Percentiles rank a stretch among this genome's conserved stretches.
Evolutionary conservation across 768 basidiomycete genomes (phyloP).

Genomic region (Boletus vermiculosoides): DNA sequence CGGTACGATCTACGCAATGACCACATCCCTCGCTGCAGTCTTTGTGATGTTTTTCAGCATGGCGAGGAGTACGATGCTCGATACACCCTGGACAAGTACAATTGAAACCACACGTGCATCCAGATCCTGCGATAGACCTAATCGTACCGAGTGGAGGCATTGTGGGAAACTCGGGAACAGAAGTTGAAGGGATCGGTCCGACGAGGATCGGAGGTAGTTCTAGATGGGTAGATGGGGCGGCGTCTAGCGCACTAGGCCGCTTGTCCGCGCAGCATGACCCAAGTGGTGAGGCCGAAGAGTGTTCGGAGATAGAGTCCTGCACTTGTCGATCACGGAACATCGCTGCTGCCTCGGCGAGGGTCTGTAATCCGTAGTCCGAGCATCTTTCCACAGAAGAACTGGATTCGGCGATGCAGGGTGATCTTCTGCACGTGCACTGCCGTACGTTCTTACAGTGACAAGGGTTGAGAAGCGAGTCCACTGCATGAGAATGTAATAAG

Average conservation of each 20-base stretch:
- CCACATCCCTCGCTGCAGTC: slow-evolving; percentile 54
- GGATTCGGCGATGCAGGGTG: slow-evolving; percentile 1
- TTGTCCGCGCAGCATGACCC: slow-evolving; percentile 23
- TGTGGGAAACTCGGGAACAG: slow-evolving; percentile 45
- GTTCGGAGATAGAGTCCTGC: slow-evolving; percentile 3
- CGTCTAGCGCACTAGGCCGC: background rate
- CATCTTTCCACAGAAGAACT: slow-evolving; percentile 1
- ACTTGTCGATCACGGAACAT: slow-evolving; percentile 17
- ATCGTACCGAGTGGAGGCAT: slow-evolving; percentile 64
- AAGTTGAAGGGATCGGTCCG: slow-evolving; percentile 21
- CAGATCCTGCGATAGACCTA: slow-evolving; percentile 59
- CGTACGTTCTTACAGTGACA: slow-evolving; percentile 57
- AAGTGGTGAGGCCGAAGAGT: slow-evolving; percentile 8
- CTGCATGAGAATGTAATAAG: slow-evolving; percentile 33
- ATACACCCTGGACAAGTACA: slow-evolving; percentile 75
- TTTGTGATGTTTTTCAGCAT: slow-evolving; percentile 38
- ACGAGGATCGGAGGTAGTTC: slow-evolving; percentile 50
- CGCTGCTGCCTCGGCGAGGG: slow-evolving; percentile 40
- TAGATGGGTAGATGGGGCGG: slow-evolving; percentile 26
- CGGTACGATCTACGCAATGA: slow-evolving; percentile 57
- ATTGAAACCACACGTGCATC: slow-evolving; percentile 67
- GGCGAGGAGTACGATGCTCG: slow-evolving; percentile 58
- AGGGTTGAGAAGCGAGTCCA: slow-evolving; percentile 61
- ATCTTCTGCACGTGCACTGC: slow-evolving; percentile 49
- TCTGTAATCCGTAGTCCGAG: slow-evolving; percentile 26